Conservation (phyloP, 2,329 filamentous ascomycete species). For the Aureobasidium namibiae region DNA sequence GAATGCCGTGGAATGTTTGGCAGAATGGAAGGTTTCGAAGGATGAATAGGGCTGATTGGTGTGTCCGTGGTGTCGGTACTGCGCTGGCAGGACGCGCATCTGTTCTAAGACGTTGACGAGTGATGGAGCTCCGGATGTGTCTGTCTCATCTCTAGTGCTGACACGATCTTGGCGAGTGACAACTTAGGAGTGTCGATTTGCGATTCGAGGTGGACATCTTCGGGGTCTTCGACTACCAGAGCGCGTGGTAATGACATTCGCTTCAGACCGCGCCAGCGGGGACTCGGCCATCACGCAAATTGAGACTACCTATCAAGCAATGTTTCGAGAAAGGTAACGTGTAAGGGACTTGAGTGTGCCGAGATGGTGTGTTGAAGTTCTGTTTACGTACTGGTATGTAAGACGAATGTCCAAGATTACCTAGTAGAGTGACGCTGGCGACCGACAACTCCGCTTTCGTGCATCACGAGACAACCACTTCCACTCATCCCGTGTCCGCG, state of each 20-base stretch:
- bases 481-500: no score
- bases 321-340: no score
- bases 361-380: background rate
- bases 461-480: no score
- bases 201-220: conserved; percentile 65
- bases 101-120: background rate
- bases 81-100: background rate
- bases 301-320: no score
- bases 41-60: background rate
- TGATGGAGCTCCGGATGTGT: background rate
- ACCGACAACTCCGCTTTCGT: background rate
- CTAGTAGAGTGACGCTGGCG: background rate
- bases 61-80: background rate
- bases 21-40: background rate
- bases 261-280: conserved; percentile 71
- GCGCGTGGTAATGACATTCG: conserved; percentile 70
- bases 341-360: background rate
- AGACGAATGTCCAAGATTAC: background rate
- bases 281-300: conserved; percentile 56
- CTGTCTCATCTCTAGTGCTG: background rate
- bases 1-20: no score
- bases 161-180: background rate
- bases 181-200: conserved; percentile 59
- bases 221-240: conserved; percentile 70
- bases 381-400: background rate